Base-by-base conservation (phyloP, 306 rosid genomes). In the Rosa chinensis region DNA sequence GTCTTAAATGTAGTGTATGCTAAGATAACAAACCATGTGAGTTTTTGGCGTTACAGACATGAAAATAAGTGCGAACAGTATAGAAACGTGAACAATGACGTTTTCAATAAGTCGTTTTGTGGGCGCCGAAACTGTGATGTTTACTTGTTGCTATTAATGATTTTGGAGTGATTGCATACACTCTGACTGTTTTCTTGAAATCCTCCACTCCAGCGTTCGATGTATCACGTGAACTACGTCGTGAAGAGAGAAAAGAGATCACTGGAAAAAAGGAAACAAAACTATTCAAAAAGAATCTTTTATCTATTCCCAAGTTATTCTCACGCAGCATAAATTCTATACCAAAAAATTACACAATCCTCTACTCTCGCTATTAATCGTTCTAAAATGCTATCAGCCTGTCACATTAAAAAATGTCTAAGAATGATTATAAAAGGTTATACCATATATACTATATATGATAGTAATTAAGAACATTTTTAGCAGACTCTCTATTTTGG, bases 151-250 rank as follows among this genome's bases (percentile, higher is more conserved):
- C 11, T 62, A 14, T 25, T 62, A 62, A 32, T 63, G 43, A 63
- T 63, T 28, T 62, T 62, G 3, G 16, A 25, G 8, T 63, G 42
- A 28, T 13, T 32, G n/a, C 18, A 16, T 28, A 16, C 42, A 0
- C 0, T 12, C 3, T 0, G 47, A 25, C 11, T 1, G 37, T 28
- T 62, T 62, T 13, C 1, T 2, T 62, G 1, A 62, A 28, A 28
- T 14, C 1, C 0, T 28, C 0, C 1, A 5, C 2, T 28, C 9
- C 20, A 64, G 4, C 21, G 2, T 13, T 32, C 0, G n/a, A 13
- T 63, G 0, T 5, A 11, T 63, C 10, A 2, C 10, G 1, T 35
- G 44, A 13, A 1, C 1, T 14, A 35, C 10, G 4, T 64, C 43
- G 1, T 14, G 14, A 64, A 6, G 6, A 16, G 1, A 16, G 2